A percentile compares a stretch with the other conserved stretches of the same genome.
phyloP scores from a whole-genome alignment of 805 yeast genomes.

The Barnettozyma sucrosica region DNA sequence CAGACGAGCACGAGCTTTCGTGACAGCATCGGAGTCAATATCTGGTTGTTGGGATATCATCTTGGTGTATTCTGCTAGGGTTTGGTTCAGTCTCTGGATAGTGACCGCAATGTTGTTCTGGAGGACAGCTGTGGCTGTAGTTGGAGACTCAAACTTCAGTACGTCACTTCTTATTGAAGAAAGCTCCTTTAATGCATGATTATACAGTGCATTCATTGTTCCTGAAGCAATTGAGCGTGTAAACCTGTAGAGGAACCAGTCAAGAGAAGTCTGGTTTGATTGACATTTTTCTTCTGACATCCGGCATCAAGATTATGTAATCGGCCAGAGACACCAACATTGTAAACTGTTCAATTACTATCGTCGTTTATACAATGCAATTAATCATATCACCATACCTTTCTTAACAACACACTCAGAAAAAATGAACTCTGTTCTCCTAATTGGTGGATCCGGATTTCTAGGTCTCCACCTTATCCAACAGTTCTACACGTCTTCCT shows the following conservation, averaged over 20 bases:
- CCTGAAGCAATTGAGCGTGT: neutral
- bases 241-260: neutral
- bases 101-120: constrained; percentile 56
- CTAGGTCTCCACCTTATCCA: constrained; percentile 87
- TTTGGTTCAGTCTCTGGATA: constrained; percentile 65
- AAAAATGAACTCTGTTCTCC: constrained; percentile 44
- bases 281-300: neutral
- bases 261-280: neutral
- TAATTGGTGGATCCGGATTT: constrained; percentile 96
- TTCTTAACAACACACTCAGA: neutral
- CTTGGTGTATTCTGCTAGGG: constrained; percentile 62
- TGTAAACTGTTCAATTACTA: neutral
- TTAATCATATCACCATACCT: neutral
- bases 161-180: constrained; percentile 67
- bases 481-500: constrained; percentile 62
- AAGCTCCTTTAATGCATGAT: constrained; percentile 85
- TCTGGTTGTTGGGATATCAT: constrained; percentile 5
- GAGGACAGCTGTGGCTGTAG: constrained; percentile 30
- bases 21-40: neutral
- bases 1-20: constrained; percentile 56
- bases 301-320: neutral
- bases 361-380: neutral
- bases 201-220: constrained; percentile 72
- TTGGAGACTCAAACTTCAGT: constrained; percentile 51
- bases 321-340: neutral